A percentile compares a stretch with the other conserved stretches of the same genome.
Conservation (phyloP, 2,329 filamentous ascomycete genomes). For the Lojkania enalia region DNA sequence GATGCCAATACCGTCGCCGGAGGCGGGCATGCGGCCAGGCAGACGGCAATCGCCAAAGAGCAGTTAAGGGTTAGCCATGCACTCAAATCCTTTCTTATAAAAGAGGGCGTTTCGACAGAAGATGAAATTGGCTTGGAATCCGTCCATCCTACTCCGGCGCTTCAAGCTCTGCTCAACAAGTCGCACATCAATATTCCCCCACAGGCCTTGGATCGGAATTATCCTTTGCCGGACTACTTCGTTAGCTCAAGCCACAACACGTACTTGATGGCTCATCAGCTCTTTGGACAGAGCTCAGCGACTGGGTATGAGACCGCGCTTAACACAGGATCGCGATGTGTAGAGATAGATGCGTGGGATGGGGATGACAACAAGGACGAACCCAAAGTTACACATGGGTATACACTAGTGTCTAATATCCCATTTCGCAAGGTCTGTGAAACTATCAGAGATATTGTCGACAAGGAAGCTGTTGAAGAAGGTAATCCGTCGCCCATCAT, state of each 20-base stretch:
- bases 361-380: constrained; percentile 62
- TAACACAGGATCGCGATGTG: constrained; percentile 66
- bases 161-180: constrained; percentile 58
- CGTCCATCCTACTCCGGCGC: constrained; percentile 49
- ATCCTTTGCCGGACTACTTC: constrained; percentile 70
- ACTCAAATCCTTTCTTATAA: constrained; percentile 58
- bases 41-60: constrained; percentile 55
- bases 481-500: constrained; percentile 61
- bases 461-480: constrained; percentile 58
- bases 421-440: constrained; percentile 67
- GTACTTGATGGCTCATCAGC: constrained; percentile 70
- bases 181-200: constrained; percentile 62
- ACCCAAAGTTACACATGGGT: constrained; percentile 72
- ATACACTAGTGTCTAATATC: constrained; percentile 68
- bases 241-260: constrained; percentile 76
- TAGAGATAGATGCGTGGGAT: constrained; percentile 77
- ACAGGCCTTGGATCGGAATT: constrained; percentile 59
- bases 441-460: constrained; percentile 64
- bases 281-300: constrained; percentile 65
- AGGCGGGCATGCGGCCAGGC: constrained; percentile 60
- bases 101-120: constrained; percentile 55
- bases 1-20: constrained; percentile 57
- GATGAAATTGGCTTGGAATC: constrained; percentile 53
- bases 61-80: constrained; percentile 63
- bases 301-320: constrained; percentile 66